Percentiles rank a stretch among this genome's conserved stretches.
Evolutionary conservation across 257 asterid species (phyloP).

Genomic region (Petunia secreta): DNA sequence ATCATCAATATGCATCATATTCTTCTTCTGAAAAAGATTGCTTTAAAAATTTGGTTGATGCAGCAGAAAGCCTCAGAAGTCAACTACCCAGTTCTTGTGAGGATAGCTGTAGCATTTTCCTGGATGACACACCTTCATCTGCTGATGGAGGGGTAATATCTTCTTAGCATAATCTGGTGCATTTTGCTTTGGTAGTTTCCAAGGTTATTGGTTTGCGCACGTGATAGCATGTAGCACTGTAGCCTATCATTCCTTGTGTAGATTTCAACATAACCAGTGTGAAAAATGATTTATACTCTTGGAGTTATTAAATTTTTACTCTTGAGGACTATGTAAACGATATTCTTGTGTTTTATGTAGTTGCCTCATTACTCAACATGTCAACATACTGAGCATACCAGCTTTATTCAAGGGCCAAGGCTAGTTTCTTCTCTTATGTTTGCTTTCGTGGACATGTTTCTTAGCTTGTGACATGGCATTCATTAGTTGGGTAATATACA

Average conservation of each 20-base stretch:
- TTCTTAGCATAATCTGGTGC: background rate
- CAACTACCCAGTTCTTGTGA: conserved; percentile 7
- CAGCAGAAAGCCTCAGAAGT: conserved; percentile 25
- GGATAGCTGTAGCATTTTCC: conserved; percentile 25
- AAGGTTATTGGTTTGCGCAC: background rate
- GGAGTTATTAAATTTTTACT: background rate
- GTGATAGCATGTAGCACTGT: conserved; percentile 1
- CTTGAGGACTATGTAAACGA: background rate
- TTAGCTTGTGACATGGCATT: conserved; percentile 17
- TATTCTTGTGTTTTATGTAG: background rate
- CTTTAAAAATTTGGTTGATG: conserved; percentile 25
- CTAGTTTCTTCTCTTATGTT: conserved; percentile 11
- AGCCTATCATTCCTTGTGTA: background rate
- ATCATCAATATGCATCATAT: conserved; percentile 20
- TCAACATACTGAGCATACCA: background rate
- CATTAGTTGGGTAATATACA: conserved; percentile 10
- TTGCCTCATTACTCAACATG: background rate
- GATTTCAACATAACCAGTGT: background rate
- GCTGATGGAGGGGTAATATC: conserved; percentile 31
- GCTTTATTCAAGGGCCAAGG: background rate
- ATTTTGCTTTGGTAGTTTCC: conserved; percentile 4
- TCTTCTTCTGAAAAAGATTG: conserved; percentile 26
- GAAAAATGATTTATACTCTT: background rate
- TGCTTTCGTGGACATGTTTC: background rate
- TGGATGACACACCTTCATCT: conserved; percentile 23